Evolutionary conservation across 208 protist genomes (phyloP).

Genomic region (Porcisia hertigi): DNA sequence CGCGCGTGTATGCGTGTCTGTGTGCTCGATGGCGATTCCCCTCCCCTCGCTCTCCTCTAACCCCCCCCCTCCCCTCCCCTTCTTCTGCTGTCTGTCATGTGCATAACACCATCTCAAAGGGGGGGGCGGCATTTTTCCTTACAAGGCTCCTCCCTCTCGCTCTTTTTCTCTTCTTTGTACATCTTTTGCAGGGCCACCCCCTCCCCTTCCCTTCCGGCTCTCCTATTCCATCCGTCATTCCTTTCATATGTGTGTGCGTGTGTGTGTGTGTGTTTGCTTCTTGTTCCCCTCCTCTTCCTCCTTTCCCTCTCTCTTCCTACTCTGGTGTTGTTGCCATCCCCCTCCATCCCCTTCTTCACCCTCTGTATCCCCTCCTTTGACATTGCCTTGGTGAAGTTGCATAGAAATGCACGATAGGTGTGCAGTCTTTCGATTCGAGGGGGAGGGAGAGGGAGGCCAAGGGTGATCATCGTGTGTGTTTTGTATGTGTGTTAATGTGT

Average conservation of each 20-base stretch:
- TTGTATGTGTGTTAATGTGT: no score
- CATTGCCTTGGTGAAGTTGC: neutral
- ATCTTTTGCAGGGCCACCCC: neutral
- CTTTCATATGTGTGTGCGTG: conserved; percentile 1
- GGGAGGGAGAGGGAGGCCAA: no score
- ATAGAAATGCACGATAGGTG: no score
- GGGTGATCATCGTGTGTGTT: no score
- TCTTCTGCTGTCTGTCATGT: no score
- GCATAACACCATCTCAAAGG: neutral
- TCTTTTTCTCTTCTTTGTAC: neutral
- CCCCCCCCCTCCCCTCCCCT: neutral
- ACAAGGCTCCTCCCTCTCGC: no score
- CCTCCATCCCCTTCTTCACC: neutral
- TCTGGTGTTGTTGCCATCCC: neutral
- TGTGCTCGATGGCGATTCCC: neutral
- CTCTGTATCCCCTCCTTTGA: conserved; percentile 3
- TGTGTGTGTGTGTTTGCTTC: no score
- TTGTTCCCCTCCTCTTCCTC: no score
- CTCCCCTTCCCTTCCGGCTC: neutral
- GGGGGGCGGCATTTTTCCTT: neutral
- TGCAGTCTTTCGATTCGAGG: no score
- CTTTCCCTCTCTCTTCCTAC: no score
- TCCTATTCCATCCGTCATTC: neutral
- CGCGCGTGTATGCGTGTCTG: neutral
- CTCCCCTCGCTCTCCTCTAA: no score